Percentiles rank a stretch among this genome's conserved stretches.
These are phyloP conservation scores for Pseudogymnoascus sp. DNA, from an alignment of 2,329 filamentous ascomycete genomes.

Conservation along the genomic window DNA sequence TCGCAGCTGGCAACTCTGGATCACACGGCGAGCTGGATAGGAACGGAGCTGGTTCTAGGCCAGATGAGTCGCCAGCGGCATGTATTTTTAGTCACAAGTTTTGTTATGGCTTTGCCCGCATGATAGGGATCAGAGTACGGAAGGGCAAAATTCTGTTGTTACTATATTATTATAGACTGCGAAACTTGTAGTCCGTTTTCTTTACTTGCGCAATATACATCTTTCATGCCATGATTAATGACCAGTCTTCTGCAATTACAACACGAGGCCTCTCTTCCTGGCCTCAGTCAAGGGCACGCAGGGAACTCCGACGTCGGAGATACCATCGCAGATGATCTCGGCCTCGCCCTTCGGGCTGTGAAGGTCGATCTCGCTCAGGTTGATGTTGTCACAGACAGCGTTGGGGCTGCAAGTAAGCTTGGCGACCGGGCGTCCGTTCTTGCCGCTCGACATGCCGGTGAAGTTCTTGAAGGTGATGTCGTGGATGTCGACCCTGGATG, in stretches of 20 bases:
- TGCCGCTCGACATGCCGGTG: slow-evolving; percentile 49
- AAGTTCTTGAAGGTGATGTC: slow-evolving; percentile 56
- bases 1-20: background rate
- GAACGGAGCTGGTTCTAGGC: background rate
- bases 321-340: slow-evolving; percentile 45
- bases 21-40: background rate
- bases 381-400: slow-evolving; percentile 51
- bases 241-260: background rate
- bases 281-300: background rate
- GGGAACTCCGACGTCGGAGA: slow-evolving; percentile 20
- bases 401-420: slow-evolving; percentile 51
- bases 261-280: background rate
- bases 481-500: slow-evolving; percentile 52
- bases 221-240: slow-evolving; percentile 7
- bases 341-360: slow-evolving; percentile 42
- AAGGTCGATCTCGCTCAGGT: slow-evolving; percentile 49
- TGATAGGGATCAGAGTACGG: background rate
- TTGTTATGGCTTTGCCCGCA: background rate
- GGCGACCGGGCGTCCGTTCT: slow-evolving; percentile 48
- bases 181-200: slow-evolving; percentile 1
- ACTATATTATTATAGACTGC: slow-evolving; percentile 9
- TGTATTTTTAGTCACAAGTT: background rate
- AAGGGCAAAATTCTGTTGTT: slow-evolving; percentile 6
- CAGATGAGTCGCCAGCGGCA: background rate
- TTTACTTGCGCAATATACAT: slow-evolving; percentile 6